Evolutionary conservation across 2,329 filamentous ascomycete species (phyloP).

Genomic region (Ceratocystiopsis minuta): DNA sequence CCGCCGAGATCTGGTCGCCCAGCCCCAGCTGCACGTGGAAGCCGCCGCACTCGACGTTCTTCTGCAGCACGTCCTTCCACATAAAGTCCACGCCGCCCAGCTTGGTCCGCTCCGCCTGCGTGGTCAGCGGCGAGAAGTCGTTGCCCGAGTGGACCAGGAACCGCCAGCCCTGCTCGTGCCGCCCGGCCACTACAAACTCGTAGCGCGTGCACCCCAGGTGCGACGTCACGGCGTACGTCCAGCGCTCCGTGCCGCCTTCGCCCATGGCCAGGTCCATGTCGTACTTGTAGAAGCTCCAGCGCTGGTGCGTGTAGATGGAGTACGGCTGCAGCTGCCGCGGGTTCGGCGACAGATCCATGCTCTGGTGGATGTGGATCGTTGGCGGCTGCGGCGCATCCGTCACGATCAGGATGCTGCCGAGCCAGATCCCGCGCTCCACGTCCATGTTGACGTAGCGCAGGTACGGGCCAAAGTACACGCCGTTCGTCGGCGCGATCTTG

Average conservation of each 20-base stretch:
- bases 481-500: slow-evolving; percentile 82
- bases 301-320: slow-evolving; percentile 72
- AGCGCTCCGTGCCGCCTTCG: slow-evolving; percentile 61
- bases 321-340: slow-evolving; percentile 70
- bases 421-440: slow-evolving; percentile 73
- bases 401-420: slow-evolving; percentile 83
- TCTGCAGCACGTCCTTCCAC: slow-evolving; percentile 98
- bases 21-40: slow-evolving; percentile 89
- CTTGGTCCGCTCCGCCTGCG: slow-evolving; percentile 65
- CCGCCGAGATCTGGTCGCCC: slow-evolving; percentile 89
- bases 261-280: slow-evolving; percentile 82
- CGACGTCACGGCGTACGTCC: slow-evolving; percentile 97
- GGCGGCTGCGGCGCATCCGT: slow-evolving; percentile 84
- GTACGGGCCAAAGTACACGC: slow-evolving; percentile 95
- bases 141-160: slow-evolving; percentile 94
- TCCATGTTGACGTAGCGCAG: slow-evolving; percentile 96
- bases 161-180: slow-evolving; percentile 80
- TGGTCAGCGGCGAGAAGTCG: slow-evolving; percentile 80
- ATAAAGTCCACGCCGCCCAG: slow-evolving; percentile 84
- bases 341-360: slow-evolving; percentile 78
- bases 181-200: slow-evolving; percentile 86
- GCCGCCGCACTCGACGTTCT: slow-evolving; percentile 88
- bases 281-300: slow-evolving; percentile 93
- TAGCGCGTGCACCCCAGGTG: slow-evolving; percentile 95
- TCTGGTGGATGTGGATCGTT: slow-evolving; percentile 89